These are phyloP conservation scores for Zygosaccharomyces bisporus DNA, from an alignment of 805 yeast species.

Conservation along the genomic window DNA sequence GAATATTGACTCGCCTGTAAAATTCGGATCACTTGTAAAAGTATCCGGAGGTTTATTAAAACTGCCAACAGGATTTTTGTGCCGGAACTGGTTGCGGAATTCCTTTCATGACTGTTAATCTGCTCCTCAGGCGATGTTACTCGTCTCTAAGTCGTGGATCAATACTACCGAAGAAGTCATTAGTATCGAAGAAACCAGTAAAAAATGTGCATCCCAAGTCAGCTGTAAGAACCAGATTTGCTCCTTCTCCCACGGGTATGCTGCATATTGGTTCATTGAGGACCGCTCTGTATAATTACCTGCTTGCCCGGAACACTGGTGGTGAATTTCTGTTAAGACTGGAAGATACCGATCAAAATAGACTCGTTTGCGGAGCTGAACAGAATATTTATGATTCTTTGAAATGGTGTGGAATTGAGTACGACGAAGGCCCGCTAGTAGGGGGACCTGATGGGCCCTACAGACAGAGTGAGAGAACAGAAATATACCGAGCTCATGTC, in stretches of 20 bases:
- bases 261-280: slow-evolving; percentile 91
- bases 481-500: slow-evolving; percentile 61
- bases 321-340: slow-evolving; percentile 80
- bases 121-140: not conserved
- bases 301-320: slow-evolving; percentile 71
- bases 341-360: slow-evolving; percentile 88
- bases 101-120: not conserved
- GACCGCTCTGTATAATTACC: slow-evolving; percentile 87
- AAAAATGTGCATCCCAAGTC: slow-evolving; percentile 39
- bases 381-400: slow-evolving; percentile 69
- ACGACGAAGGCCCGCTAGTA: slow-evolving; percentile 76
- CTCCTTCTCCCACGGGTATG: slow-evolving; percentile 97
- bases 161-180: slow-evolving; percentile 10
- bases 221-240: slow-evolving; percentile 86
- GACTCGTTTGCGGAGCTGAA: slow-evolving; percentile 82
- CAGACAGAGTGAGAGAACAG: slow-evolving; percentile 75
- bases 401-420: slow-evolving; percentile 66
- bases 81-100: not conserved
- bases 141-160: not conserved
- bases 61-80: not conserved
- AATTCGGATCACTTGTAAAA: too few relatives aligned
- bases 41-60: not conserved
- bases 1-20: too few relatives aligned
- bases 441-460: slow-evolving; percentile 57
- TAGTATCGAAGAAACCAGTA: slow-evolving; percentile 18